phyloP scores from a whole-genome alignment of 148 eudicot genomes.

The Rhododendron henanense region DNA sequence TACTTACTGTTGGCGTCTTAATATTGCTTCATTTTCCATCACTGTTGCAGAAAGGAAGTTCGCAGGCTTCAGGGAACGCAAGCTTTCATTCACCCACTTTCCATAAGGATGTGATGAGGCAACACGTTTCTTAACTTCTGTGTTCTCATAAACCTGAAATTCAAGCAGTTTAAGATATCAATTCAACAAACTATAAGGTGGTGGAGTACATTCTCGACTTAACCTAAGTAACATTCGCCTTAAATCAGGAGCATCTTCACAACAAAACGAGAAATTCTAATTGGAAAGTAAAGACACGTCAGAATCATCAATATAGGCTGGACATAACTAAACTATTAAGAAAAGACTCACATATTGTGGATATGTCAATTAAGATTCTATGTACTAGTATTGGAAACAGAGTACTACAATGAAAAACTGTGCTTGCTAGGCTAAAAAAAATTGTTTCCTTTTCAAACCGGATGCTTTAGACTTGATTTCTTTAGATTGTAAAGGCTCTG shows the following conservation, averaged over 20 bases:
- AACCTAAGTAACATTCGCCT: background rate
- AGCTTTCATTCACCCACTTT: conserved; percentile 76
- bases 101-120: conserved; percentile 86
- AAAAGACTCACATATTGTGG: background rate
- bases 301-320: background rate
- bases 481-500: background rate
- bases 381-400: background rate
- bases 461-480: background rate
- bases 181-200: background rate
- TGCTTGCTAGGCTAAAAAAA: background rate
- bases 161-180: conserved; percentile 1
- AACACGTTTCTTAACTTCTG: conserved; percentile 89
- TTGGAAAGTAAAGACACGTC: background rate
- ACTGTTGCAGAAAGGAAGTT: conserved; percentile 67
- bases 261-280: background rate
- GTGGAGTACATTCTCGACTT: background rate
- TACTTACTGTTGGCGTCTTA: conserved; percentile 90
- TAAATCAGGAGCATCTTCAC: background rate
- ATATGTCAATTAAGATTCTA: background rate
- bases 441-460: background rate
- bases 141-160: conserved; percentile 88
- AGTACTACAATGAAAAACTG: background rate
- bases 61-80: conserved; percentile 65
- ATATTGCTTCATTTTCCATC: conserved; percentile 75
- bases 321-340: background rate